Evolutionary conservation across 805 yeast species (phyloP), one percentile per base, ranked within the genome.

Genomic region (Teunomyces stri): DNA sequence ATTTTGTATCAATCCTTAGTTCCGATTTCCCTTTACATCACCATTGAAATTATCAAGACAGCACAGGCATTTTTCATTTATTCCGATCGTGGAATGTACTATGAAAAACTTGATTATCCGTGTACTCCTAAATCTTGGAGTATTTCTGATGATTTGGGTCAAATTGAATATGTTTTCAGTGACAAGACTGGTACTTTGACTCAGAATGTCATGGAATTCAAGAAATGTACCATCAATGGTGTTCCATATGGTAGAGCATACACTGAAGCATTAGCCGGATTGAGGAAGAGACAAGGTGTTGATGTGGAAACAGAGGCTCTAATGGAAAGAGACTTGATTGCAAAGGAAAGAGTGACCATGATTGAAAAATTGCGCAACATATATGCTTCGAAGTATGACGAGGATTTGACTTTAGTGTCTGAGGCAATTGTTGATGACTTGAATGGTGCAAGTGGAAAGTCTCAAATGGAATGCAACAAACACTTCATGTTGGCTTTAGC

Each of bases 121-220:
- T 85, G 92, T 62, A 76, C 82, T 1, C 92, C 95, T 2, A 85
- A 86, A 56, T 79, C 91, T 0, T 87, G 95, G 95, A 82, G 82
- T 51, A 84, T 87, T 39, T 84, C 90, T 5, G 95, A 87, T 65
- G 95, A 87, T 63, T 73, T 87, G 52, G 95, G 95, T 15, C 95
- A 87, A 62, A 83, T 87, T 50, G 94, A 87, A 63, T 87, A 85
- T 60, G 78, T 87, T 36, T 87, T 87, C 64, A 82, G 89, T 61
- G 95, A 87, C 69, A 87, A 87, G 64, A 87, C 95, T 0, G 95
- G 95, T 31, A 87, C 95, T 0, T 70, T 87, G 57, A 87, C 95
- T 5, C 92, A 87, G 64, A 87, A 87, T 58, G 81, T 85, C 21
- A 87, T 87, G 95, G 89, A 85, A 60, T 87, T 86, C 68, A 81